Percentiles rank a stretch among this genome's conserved stretches.
These are phyloP conservation scores for Cadophora luteo-olivacea DNA, from an alignment of 2,329 filamentous ascomycete genomes.

Conservation along the genomic window DNA sequence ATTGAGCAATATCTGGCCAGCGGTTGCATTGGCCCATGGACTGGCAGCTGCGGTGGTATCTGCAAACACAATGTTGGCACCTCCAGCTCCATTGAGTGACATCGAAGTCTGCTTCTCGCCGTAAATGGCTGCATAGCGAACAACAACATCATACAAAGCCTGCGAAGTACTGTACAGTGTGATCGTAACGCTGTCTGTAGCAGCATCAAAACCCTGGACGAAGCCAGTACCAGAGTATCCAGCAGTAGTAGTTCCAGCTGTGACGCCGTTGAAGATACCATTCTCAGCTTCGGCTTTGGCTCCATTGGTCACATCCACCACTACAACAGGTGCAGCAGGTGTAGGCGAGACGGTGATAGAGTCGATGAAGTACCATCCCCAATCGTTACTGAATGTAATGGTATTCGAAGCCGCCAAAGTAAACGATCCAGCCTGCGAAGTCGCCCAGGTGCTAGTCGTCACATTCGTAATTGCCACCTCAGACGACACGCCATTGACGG, in stretches of 20 bases:
- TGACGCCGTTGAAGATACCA: constrained; percentile 50
- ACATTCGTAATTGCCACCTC: constrained; percentile 49
- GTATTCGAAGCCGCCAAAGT: constrained; percentile 51
- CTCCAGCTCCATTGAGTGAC: constrained; percentile 51
- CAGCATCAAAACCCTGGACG: constrained; percentile 53
- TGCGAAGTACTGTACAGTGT: constrained; percentile 46
- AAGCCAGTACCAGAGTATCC: constrained; percentile 55
- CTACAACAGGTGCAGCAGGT: constrained; percentile 18
- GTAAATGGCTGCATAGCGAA: constrained; percentile 53
- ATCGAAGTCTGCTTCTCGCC: constrained; percentile 54
- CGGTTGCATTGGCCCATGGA: constrained; percentile 48
- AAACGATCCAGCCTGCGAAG: constrained; percentile 51
- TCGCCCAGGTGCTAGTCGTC: constrained; percentile 48
- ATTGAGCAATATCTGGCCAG: constrained; percentile 53
- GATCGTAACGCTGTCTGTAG: constrained; percentile 53
- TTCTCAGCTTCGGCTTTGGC: constrained; percentile 49
- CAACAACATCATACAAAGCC: constrained; percentile 52
- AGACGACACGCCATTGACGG: constrained; percentile 51
- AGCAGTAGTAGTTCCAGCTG: constrained; percentile 47
- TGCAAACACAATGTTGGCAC: constrained; percentile 49
- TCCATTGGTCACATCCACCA: constrained; percentile 32
- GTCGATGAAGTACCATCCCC: constrained; percentile 56
- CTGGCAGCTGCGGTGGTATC: constrained; percentile 44
- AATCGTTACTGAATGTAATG: constrained; percentile 53
- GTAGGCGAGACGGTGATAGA: constrained; percentile 45